Evolutionary conservation across 495 filamentous ascomycete species (phyloP).

Genomic region (Lasiosphaeriaceae sp.): DNA sequence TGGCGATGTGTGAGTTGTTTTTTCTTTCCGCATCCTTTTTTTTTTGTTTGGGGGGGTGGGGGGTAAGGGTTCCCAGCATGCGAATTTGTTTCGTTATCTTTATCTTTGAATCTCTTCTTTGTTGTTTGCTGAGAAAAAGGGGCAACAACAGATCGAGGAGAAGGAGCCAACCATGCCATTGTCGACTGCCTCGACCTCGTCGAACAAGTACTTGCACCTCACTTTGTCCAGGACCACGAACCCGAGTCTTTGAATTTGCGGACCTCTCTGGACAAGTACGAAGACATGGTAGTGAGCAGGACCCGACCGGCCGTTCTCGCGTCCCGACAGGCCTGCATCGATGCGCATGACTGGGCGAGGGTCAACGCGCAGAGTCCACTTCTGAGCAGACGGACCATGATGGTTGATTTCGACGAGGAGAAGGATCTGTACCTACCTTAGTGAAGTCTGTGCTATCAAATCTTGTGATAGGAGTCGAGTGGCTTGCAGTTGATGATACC

Average conservation of each 20-base stretch:
- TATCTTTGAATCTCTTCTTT: background rate
- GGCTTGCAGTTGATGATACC: background rate
- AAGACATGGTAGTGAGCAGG: conserved; percentile 48
- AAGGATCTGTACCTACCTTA: conserved; percentile 1
- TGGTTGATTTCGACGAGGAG: conserved; percentile 26
- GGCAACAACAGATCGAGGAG: conserved; percentile 33
- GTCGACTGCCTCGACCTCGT: conserved; percentile 33
- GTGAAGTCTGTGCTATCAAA: background rate
- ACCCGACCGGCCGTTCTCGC: conserved; percentile 49
- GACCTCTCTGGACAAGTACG: conserved; percentile 43
- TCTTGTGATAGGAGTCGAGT: background rate
- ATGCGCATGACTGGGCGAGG: conserved; percentile 55
- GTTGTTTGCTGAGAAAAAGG: background rate
- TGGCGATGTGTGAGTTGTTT: conserved; percentile 56
- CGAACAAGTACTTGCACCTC: conserved; percentile 15
- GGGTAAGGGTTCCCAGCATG: background rate
- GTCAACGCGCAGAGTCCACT: conserved; percentile 31
- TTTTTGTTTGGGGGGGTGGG: too few relatives aligned
- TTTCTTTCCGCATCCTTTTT: background rate
- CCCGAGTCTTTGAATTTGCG: conserved; percentile 9
- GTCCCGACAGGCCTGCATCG: conserved; percentile 57
- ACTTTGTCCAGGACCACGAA: background rate
- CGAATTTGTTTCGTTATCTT: background rate
- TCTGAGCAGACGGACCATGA: conserved; percentile 28
- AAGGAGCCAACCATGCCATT: conserved; percentile 43